Base-by-base conservation (phyloP, 129 eudicot species). In the Lactuca saligna region DNA sequence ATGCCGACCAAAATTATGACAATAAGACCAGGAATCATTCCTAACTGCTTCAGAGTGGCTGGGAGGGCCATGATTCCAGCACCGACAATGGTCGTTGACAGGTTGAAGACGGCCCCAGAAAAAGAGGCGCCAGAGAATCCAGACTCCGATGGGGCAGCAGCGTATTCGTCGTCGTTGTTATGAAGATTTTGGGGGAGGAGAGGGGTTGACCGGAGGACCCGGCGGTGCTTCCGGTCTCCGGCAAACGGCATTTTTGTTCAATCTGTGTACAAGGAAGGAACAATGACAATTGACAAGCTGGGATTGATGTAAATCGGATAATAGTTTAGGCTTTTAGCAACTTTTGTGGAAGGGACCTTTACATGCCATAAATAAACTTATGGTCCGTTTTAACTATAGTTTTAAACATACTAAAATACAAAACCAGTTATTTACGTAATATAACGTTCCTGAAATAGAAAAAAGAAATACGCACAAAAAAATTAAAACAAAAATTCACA, bases 31-130 rank as follows among this genome's bases (percentile, higher is more conserved):
- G 91, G 95, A 14, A 91, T 69, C 83, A 77, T 72, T 6, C 97
- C 97, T 48, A 87, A 54, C 53, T 87, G 95, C 63, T 91, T 91
- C n/a, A 91, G 73, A 9, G 97, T 87, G 7, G 95, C 91, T 3
- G 97, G 97, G 2, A 91, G 82, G 31, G 97, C 97, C 97, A 91
- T 91, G 80, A 91, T 91, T 69, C 97, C 97, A 69, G 97, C 97
- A 15, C 97, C 97, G 44, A 85, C 95, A 38, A 91, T 81, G 25
- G 97, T 83, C 61, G 97, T 91, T 46, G 97, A 91, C 55, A 91
- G 85, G 64, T 91, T 91, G 80, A 91, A 91, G 58, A 91, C 97
- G 65, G 97, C 97, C 65, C 97, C 95, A 46, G 87, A 71, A 67
- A 81, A 91, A 1, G 95, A 87, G 3, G 95, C 95, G 57, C 89